Conservation (phyloP, 2,329 filamentous ascomycete species). For the Colletotrichum australisinense region DNA sequence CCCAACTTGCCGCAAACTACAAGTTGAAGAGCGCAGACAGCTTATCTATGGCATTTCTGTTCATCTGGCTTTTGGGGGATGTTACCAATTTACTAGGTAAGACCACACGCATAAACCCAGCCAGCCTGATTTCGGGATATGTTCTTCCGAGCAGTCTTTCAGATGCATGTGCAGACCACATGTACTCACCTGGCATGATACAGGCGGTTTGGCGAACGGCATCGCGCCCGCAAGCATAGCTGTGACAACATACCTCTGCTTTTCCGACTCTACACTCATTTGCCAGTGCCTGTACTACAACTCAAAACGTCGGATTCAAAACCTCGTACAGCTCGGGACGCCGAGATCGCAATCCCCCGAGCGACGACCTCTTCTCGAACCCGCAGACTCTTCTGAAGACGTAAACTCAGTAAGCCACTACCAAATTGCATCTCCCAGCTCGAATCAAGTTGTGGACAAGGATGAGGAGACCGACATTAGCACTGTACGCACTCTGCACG, state of each 20-base stretch:
- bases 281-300: slow-evolving; percentile 28
- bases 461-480: not conserved
- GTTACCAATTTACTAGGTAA: slow-evolving; percentile 19
- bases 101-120: not conserved
- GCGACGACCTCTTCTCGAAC: not conserved
- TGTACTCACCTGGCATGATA: not conserved
- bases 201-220: slow-evolving; percentile 14
- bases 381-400: not conserved
- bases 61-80: slow-evolving; percentile 21
- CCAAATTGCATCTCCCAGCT: not conserved
- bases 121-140: not conserved
- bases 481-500: not conserved
- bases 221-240: slow-evolving; percentile 24
- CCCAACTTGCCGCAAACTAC: slow-evolving; percentile 22
- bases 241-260: slow-evolving; percentile 15
- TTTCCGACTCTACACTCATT: slow-evolving; percentile 27
- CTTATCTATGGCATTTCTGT: slow-evolving; percentile 26
- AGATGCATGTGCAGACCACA: not conserved
- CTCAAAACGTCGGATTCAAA: not conserved
- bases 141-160: not conserved
- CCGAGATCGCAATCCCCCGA: not conserved
- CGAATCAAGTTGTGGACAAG: not conserved
- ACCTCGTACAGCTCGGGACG: not conserved
- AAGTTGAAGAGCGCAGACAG: slow-evolving; percentile 21
- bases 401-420: not conserved